Evolutionary conservation across 306 rosid genomes (phyloP), one percentile per base, ranked within the genome.

Genomic region (Hippophae rhamnoides): DNA sequence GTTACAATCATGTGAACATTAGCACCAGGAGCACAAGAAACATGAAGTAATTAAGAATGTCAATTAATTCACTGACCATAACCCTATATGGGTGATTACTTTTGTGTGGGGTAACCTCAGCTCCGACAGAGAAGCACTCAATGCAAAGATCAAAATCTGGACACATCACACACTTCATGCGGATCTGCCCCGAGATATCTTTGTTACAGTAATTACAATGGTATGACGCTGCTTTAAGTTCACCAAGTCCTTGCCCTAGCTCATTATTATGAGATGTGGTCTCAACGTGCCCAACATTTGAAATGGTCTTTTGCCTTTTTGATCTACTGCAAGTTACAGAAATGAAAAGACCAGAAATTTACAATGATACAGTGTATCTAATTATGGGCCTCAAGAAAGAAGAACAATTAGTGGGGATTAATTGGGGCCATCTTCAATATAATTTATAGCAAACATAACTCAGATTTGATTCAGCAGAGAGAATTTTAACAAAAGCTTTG

Each of bases 201-300:
- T 81, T 77, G 66, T 81, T 62, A 70, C 86, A 81, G 61, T 77
- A 81, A 64, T 81, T 81, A 54, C 86, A 81, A 9, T 77, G 82
- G 74, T 81, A 81, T 43, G 77, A 62, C 59, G 82, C 73, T 9
- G 57, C 63, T 77, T 81, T 77, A 7, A 74, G 69, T 11, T 76
- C 80, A 42, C 45, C 52, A 41, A 11, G 58, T 70, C 66, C 78
- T 55, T 75, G 76, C 50, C 60, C 67, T 51, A 54, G 27, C 26
- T 44, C 61, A 11, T 10, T 44, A 55, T 61, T 65, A 61, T 69
- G 56, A 40, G 46, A 47, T 14, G 72, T 26, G 18, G 60, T 61
- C 56, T 72, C 72, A 6, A 54, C 60, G 66, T 58, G 46, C 53
- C 84, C 97, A 8, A 60, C 63, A 65, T 61, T 67, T 25, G 72